Percentiles rank a stretch among this genome's conserved stretches.
Evolutionary conservation across 2,329 filamentous ascomycete species (phyloP).

Genomic region (Aureobasidium vineae): DNA sequence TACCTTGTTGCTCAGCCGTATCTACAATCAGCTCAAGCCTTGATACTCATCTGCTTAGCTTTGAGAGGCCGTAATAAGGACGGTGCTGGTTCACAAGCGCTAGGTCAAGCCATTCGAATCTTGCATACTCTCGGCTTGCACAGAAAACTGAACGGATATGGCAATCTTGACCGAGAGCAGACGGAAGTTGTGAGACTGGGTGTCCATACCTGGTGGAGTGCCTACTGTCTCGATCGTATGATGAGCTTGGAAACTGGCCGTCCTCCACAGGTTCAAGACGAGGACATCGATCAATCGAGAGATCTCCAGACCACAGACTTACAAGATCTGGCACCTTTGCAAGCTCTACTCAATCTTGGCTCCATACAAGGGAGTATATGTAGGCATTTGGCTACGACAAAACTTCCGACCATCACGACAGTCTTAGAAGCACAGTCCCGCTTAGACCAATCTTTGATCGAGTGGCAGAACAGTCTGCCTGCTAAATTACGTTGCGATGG

Average conservation of each 20-base stretch:
- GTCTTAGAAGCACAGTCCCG: neutral
- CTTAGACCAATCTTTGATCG: neutral
- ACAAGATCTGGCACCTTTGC: neutral
- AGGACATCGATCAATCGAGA: constrained; percentile 6
- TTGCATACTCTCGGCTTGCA: constrained; percentile 13
- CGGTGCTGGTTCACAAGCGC: constrained; percentile 12
- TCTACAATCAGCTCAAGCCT: constrained; percentile 10
- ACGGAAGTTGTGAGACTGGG: neutral
- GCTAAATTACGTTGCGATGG: neutral
- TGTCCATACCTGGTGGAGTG: constrained; percentile 6
- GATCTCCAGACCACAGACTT: neutral
- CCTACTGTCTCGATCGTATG: constrained; percentile 7
- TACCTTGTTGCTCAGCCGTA: constrained; percentile 13
- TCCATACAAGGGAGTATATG: constrained; percentile 2
- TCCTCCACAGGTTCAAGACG: neutral
- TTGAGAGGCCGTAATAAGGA: constrained; percentile 18
- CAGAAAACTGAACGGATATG: neutral
- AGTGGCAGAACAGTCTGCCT: neutral
- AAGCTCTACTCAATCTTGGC: neutral
- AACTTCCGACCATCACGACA: neutral
- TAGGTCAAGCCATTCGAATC: constrained; percentile 21
- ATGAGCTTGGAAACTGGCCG: constrained; percentile 6
- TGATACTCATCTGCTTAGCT: constrained; percentile 8
- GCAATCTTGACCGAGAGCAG: neutral
- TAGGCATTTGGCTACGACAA: neutral